These are phyloP conservation scores for Penicillium occitanis DNA, from an alignment of 2,329 filamentous ascomycete genomes.

Conservation along the genomic window DNA sequence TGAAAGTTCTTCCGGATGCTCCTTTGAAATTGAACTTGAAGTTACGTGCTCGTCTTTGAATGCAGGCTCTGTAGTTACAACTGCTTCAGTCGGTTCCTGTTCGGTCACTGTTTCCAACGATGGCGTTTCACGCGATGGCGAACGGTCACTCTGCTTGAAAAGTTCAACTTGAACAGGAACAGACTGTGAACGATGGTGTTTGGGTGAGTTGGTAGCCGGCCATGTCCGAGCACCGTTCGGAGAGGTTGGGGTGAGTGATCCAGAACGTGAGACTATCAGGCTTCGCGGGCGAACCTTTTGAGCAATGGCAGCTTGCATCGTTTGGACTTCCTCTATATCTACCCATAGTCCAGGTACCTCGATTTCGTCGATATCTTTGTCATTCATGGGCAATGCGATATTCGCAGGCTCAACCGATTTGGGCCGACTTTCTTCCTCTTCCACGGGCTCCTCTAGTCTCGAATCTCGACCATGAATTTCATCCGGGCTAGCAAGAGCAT, in stretches of 20 bases:
- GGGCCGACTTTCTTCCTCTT: slow-evolving; percentile 20
- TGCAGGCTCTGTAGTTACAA: not conserved
- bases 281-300: slow-evolving; percentile 46
- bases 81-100: slow-evolving; percentile 3
- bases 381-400: slow-evolving; percentile 39
- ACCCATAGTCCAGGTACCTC: slow-evolving; percentile 48
- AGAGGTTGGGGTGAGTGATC: slow-evolving; percentile 30
- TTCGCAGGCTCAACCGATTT: slow-evolving; percentile 34
- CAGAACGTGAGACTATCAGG: slow-evolving; percentile 40
- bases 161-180: slow-evolving; percentile 19
- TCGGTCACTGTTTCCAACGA: slow-evolving; percentile 14
- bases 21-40: not conserved
- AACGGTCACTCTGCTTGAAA: slow-evolving; percentile 1
- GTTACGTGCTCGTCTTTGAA: not conserved
- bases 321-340: slow-evolving; percentile 58
- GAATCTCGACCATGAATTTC: slow-evolving; percentile 28
- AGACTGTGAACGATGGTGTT: slow-evolving; percentile 18
- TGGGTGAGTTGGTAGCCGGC: slow-evolving; percentile 17
- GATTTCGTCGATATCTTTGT: slow-evolving; percentile 74
- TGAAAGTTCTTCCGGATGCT: not conserved
- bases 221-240: slow-evolving; percentile 10
- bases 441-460: slow-evolving; percentile 19
- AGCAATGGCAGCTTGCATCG: slow-evolving; percentile 37
- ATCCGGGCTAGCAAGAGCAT: slow-evolving; percentile 39
- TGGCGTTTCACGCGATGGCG: not conserved